Evolutionary conservation across 129 eudicot species (phyloP).

Genomic region (Saussurea involucrata): DNA sequence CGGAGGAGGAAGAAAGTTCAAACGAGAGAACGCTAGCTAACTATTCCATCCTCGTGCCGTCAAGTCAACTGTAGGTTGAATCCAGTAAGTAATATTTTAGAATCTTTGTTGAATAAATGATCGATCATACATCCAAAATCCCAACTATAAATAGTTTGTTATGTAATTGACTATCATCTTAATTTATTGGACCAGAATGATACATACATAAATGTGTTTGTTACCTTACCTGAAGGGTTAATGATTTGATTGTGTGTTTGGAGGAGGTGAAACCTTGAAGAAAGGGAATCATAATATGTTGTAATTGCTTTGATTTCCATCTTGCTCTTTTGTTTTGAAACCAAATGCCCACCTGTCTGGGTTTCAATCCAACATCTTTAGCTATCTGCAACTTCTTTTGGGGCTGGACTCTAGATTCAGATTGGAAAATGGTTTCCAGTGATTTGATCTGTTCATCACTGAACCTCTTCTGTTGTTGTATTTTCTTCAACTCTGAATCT

Average conservation of each 20-base stretch:
- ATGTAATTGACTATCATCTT: no score
- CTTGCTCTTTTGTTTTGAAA: slow-evolving; percentile 77
- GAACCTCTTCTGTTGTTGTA: slow-evolving; percentile 36
- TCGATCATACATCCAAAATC: no score
- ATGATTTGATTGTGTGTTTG: slow-evolving; percentile 49
- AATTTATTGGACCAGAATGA: no score
- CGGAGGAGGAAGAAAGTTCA: no score
- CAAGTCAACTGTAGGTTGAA: slow-evolving; percentile 61
- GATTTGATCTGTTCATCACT: slow-evolving; percentile 61
- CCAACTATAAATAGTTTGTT: no score
- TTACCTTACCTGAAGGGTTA: slow-evolving; percentile 52
- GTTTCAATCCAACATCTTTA: slow-evolving; percentile 60
- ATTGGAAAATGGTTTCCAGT: slow-evolving; percentile 50
- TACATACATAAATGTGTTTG: no score
- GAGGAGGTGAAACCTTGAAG: slow-evolving; percentile 43
- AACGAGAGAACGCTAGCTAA: no score
- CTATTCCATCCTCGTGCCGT: slow-evolving; percentile 67
- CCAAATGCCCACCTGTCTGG: slow-evolving; percentile 75
- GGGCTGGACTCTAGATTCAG: slow-evolving; percentile 62
- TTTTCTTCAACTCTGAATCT: slow-evolving; percentile 10
- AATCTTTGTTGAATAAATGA: no score
- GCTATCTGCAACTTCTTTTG: slow-evolving; percentile 60
- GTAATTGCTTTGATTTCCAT: slow-evolving; percentile 69
- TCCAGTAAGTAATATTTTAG: no score
- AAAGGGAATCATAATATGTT: slow-evolving; percentile 37